Base-by-base conservation (phyloP, 306 rosid species). In the Glycine soja region DNA sequence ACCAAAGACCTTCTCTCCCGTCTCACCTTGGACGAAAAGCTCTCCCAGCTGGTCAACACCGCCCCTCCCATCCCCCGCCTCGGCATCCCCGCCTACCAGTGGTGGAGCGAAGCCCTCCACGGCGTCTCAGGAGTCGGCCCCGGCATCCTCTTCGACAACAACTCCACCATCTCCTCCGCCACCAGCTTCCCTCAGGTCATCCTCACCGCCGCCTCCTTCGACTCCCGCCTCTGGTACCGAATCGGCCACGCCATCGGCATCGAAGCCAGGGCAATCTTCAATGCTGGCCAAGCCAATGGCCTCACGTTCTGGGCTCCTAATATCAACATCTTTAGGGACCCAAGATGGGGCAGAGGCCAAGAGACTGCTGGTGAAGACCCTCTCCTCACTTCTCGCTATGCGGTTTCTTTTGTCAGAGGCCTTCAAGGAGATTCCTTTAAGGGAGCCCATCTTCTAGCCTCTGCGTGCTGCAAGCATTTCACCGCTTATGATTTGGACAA, bases 331-430 rank as follows among this genome's bases (percentile, higher is more conserved):
- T 95, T 89, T 46, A 93, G 99, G 64, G 99, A 95, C 47, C 99
- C 98, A 0, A 84, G 99, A 80, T 95, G 98, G 99, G 98, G 99
- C 0, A 87, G 99, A 84, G 99, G 99, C 11, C 98, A 95, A 80
- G 99, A 95, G 70, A 95, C 99, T 4, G 90, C 98, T 2, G 99
- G 99, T 9, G 99, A 95, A 84, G 99, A 95, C 47, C 99, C 99
- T 12, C 3, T 81, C 70, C 36, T 93, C 15, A 74, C 90, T 3
- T 90, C 96, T 0, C 84, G 74, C 30, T 95, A 91, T 50, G 89
- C 98, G 0, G 90, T 87, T 76, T 86, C 96, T 1, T 95, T 52
- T 72, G 98, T 95, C 14, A 89, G 97, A 75, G 99, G 99, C 3
- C 11, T 95, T 79, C 97, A 95, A 70, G 99, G 98, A 0, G 92